These are phyloP conservation scores for Jackrogersella multiformis DNA, from an alignment of 495 filamentous ascomycete species.

Conservation along the genomic window DNA sequence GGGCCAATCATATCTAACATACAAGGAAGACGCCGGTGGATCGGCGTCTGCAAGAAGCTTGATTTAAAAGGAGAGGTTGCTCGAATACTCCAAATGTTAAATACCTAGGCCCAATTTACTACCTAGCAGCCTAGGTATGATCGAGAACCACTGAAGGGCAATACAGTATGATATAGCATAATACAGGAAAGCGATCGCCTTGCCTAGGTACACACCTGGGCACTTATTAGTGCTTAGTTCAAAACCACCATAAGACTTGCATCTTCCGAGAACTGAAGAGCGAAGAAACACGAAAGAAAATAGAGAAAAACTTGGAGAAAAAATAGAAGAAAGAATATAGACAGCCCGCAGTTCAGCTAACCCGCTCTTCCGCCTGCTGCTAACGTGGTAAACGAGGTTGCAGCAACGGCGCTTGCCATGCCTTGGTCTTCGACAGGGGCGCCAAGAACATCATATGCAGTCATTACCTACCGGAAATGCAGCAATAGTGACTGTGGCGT, in stretches of 20 bases:
- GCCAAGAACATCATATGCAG: slow-evolving; percentile 4
- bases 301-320: not conserved
- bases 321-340: not conserved
- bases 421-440: not conserved
- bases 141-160: not conserved
- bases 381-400: slow-evolving; percentile 7
- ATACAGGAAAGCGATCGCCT: not conserved
- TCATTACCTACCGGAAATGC: not conserved
- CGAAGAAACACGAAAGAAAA: no score
- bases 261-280: not conserved
- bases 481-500: slow-evolving; percentile 22
- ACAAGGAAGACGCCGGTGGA: slow-evolving; percentile 13
- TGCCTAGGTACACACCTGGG: not conserved
- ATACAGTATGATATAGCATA: not conserved
- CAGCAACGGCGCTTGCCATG: slow-evolving; percentile 11
- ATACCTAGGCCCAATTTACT: no score
- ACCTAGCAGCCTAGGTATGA: not conserved
- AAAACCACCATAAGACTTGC: not conserved
- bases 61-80: not conserved
- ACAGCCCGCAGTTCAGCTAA: slow-evolving; percentile 13
- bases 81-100: not conserved
- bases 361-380: not conserved
- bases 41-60: slow-evolving; percentile 26
- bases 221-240: not conserved
- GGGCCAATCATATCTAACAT: slow-evolving; percentile 17